Percentiles rank a stretch among this genome's conserved stretches.
phyloP scores from a whole-genome alignment of 202 grass and related monocot species.

The Cymbopogon flexuosus region DNA sequence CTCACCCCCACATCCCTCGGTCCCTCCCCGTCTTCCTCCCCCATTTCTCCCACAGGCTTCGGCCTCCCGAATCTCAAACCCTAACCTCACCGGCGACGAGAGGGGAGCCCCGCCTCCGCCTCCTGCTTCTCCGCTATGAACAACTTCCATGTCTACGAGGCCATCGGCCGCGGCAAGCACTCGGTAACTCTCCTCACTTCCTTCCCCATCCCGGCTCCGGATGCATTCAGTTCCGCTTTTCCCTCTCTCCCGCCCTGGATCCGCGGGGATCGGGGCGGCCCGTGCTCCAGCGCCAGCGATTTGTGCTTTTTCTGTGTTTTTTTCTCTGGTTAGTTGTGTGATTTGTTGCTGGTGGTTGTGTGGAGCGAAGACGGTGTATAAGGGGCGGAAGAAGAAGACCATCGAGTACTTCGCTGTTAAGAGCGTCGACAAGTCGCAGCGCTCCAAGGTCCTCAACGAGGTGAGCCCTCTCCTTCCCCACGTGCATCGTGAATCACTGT shows the following conservation, averaged over 20 bases:
- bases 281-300: background rate
- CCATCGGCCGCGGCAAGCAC: conserved; percentile 86
- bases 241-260: conserved; percentile 18
- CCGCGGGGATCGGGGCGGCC: background rate
- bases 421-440: conserved; percentile 96
- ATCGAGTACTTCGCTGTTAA: conserved; percentile 96
- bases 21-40: background rate
- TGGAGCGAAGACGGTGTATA: conserved; percentile 69
- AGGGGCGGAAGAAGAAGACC: conserved; percentile 98
- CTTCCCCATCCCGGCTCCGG: background rate
- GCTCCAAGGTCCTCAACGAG: conserved; percentile 90
- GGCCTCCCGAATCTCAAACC: conserved; percentile 32
- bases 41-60: conserved; percentile 16
- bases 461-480: conserved; percentile 41
- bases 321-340: background rate
- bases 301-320: conserved; percentile 21
- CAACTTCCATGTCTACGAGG: conserved; percentile 97
- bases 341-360: background rate
- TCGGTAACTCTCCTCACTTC: conserved; percentile 48
- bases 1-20: background rate
- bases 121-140: conserved; percentile 59
- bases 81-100: conserved; percentile 26
- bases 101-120: conserved; percentile 13
- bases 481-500: background rate
- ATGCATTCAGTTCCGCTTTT: background rate